Conservation (phyloP, 768 basidiomycete genomes). For the Clitopilus passeckerianus region DNA sequence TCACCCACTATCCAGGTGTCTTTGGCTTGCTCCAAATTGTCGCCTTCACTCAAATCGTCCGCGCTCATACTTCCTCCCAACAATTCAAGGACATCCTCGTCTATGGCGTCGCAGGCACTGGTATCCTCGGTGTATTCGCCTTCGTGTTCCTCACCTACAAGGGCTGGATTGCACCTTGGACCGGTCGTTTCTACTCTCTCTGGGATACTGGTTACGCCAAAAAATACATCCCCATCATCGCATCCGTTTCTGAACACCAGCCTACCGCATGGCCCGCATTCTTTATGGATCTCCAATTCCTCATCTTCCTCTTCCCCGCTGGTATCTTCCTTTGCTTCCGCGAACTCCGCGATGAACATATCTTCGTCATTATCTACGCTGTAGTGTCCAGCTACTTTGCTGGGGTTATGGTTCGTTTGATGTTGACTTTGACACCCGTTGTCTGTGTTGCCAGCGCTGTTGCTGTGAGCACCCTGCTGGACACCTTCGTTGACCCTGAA, state of each 20-base stretch:
- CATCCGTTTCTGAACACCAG: conserved; percentile 98
- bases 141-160: conserved; percentile 84
- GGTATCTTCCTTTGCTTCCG: conserved; percentile 94
- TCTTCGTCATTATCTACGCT: conserved; percentile 98
- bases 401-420: conserved; percentile 98
- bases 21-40: conserved; percentile 96
- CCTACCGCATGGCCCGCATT: conserved; percentile 99
- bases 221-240: conserved; percentile 97
- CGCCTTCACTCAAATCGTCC: conserved; percentile 85
- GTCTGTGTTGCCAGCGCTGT: conserved; percentile 94
- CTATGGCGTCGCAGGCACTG: conserved; percentile 60
- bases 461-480: conserved; percentile 81
- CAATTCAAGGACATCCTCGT: conserved; percentile 87
- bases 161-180: conserved; percentile 98
- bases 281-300: conserved; percentile 98
- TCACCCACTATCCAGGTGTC: conserved; percentile 50
- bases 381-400: conserved; percentile 97
- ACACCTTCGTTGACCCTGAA: conserved; percentile 83
- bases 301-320: conserved; percentile 97
- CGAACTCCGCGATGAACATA: conserved; percentile 90
- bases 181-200: conserved; percentile 98
- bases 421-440: conserved; percentile 95
- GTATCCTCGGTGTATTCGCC: conserved; percentile 64
- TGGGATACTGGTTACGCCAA: conserved; percentile 99
- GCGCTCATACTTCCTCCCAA: conserved; percentile 84